phyloP scores from a whole-genome alignment of 2,329 filamentous ascomycete genomes.

The Lecanoromycetidae sp. region DNA sequence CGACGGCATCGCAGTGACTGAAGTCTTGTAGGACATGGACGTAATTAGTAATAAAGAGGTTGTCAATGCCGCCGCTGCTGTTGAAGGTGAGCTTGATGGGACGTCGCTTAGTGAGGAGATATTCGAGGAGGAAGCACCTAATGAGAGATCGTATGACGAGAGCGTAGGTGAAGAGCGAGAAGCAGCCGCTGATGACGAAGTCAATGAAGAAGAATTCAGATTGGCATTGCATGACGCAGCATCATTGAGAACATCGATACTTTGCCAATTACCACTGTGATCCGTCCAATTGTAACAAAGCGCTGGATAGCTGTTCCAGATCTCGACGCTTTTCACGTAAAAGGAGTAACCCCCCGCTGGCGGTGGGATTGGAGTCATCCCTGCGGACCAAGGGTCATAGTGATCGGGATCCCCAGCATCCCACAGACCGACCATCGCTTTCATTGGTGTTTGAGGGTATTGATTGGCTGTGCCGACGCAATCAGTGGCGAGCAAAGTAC shows the following conservation, averaged over 20 bases:
- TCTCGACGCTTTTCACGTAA: conserved; percentile 52
- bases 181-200: no score
- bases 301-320: conserved; percentile 44
- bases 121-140: no score
- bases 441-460: conserved; percentile 61
- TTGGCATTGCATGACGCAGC: not conserved
- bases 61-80: no score
- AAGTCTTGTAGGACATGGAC: no score
- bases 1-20: no score
- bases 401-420: conserved; percentile 33
- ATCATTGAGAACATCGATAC: conserved; percentile 39
- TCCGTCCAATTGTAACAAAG: conserved; percentile 56
- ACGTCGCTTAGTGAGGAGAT: no score
- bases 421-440: conserved; percentile 51
- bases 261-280: conserved; percentile 48
- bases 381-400: conserved; percentile 5
- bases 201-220: not conserved
- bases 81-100: no score
- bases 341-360: conserved; percentile 38
- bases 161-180: no score
- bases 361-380: conserved; percentile 6
- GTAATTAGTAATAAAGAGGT: no score
- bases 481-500: conserved; percentile 37
- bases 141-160: no score
- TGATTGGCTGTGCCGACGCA: conserved; percentile 35